These are phyloP conservation scores for Leavenworthia alabamica DNA, from an alignment of 345 rosid genomes.

Conservation along the genomic window DNA sequence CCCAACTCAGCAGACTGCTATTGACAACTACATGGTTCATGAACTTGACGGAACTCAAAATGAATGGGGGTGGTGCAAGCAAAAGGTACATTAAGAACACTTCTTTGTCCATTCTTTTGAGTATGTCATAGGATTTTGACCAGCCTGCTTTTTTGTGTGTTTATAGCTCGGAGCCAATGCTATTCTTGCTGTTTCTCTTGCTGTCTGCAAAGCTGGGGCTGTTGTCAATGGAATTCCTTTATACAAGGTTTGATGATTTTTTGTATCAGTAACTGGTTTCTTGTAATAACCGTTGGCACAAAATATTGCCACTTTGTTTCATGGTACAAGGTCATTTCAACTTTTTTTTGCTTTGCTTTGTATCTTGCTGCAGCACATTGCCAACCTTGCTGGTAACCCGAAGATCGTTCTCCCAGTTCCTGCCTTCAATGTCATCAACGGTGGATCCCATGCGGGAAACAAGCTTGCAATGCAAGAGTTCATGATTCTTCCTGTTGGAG, in stretches of 20 bases:
- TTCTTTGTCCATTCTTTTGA: not conserved
- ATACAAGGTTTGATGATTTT: constrained; percentile 49
- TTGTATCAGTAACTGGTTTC: not conserved
- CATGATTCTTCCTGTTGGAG: constrained; percentile 96
- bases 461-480: constrained; percentile 99
- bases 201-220: constrained; percentile 91
- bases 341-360: not conserved
- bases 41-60: constrained; percentile 89
- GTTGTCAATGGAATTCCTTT: constrained; percentile 57
- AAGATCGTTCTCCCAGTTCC: constrained; percentile 89
- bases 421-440: constrained; percentile 97
- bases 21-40: constrained; percentile 87
- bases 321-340: not conserved
- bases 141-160: not conserved
- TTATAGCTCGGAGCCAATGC: constrained; percentile 92
- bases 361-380: constrained; percentile 42
- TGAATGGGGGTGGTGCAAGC: constrained; percentile 99
- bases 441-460: constrained; percentile 99
- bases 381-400: constrained; percentile 90
- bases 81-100: constrained; percentile 46
- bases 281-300: not conserved
- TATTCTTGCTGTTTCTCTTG: constrained; percentile 88
- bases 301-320: not conserved
- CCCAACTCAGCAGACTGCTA: constrained; percentile 72
- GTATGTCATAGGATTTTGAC: not conserved